Base-by-base conservation (phyloP, 805 yeast genomes). In the Kluyveromyces siamensis region DNA sequence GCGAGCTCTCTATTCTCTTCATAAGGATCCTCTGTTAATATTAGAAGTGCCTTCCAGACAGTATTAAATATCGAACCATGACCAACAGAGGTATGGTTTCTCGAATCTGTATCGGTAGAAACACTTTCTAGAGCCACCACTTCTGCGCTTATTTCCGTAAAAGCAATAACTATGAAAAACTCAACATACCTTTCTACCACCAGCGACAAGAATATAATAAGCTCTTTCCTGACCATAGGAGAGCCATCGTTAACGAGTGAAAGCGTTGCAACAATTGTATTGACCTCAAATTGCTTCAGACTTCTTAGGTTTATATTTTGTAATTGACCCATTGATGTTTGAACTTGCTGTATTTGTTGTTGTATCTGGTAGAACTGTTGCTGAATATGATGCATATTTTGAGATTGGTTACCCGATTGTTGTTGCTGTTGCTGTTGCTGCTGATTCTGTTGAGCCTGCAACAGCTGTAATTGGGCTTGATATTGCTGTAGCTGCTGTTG, bases 1-100 rank as follows among this genome's bases (percentile, higher is more conserved):
- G 96, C 91, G 51, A 79, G 72, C 44, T 76, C 76, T 50, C 78
- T 80, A 7, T 90, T 89, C 64, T 88, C 96, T 36, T 76, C 68
- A 63, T 84, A 93, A 0, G 98, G 96, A 65, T 93, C 99, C 54
- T 84, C 89, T 1, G 95, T 78, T 27, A 88, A 66, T 27, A 87
- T 80, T 43, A 93, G 70, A 35, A 91, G 63, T 0, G 91, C 81
- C 55, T 88, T 86, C 96, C 98, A 93, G 8, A 84, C 79, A 1
- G 95, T 84, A 48, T 87, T 78, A 63, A 84, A 87, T 8, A 88
- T 76, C 0, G 96, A 83, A 1, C 96, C 96, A 62, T 87, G 86
- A 0, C 96, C 93, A 1, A 95, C 86, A 33, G 83, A 74, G 47
- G 72, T 69, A 45, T 76, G 73, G 14, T 86, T 80, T 50, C 59